Evolutionary conservation across 331 rosid genomes (phyloP).

Genomic region (Saraca asoca): DNA sequence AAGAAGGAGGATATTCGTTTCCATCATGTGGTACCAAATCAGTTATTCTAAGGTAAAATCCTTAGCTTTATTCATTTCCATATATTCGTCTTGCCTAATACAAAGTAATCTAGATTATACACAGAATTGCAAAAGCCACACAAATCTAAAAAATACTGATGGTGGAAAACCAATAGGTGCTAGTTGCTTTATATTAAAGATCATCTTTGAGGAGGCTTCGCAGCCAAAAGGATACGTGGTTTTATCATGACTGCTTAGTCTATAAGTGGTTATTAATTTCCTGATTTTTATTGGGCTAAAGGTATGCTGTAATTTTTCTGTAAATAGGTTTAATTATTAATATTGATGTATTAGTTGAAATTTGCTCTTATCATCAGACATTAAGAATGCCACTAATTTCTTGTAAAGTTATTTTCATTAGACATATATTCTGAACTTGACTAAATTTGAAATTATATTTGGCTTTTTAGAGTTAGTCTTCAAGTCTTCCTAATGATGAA

Average conservation of each 20-base stretch:
- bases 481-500: conserved; percentile 79
- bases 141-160: conserved; percentile 48
- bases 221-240: conserved; percentile 71
- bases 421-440: too few relatives aligned
- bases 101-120: conserved; percentile 81
- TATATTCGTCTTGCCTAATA: conserved; percentile 33
- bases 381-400: not conserved
- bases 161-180: conserved; percentile 41
- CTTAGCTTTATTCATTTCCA: too few relatives aligned
- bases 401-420: conserved; percentile 18
- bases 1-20: conserved; percentile 79
- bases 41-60: conserved; percentile 83
- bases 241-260: conserved; percentile 75
- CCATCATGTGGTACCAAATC: conserved; percentile 74
- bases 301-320: conserved; percentile 12
- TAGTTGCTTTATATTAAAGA: conserved; percentile 56
- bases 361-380: not conserved
- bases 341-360: conserved; percentile 19
- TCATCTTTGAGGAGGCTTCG: conserved; percentile 66
- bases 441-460: conserved; percentile 28
- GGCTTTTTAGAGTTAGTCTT: conserved; percentile 78
- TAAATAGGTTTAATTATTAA: not conserved
- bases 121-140: conserved; percentile 45
- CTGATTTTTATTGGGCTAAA: conserved; percentile 8
- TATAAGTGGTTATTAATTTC: conserved; percentile 49